Base-by-base conservation (phyloP, 371 early-diverging fungal genomes). In the Mortierella sp. region DNA sequence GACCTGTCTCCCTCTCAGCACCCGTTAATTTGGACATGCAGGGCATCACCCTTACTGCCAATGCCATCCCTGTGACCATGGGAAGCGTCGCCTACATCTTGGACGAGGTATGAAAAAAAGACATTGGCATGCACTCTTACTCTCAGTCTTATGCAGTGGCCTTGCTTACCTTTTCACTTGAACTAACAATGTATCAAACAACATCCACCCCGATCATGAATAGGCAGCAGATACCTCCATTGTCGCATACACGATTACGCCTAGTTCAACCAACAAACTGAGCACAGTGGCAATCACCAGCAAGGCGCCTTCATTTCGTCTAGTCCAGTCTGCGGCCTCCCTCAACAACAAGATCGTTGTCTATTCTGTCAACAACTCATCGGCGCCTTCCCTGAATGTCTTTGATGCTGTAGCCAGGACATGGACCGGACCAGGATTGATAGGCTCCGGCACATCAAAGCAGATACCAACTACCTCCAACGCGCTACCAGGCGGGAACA, bases 91-190 rank as follows among this genome's bases (percentile, higher is more conserved):
- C 41, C 24, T 71, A 64, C 19, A 44, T 71, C 29, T 26, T 71
- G 39, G 72, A 71, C 52, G 45, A 71, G 72, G 72, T 64, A 64
- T n/a, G n/a, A n/a, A n/a, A n/a, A n/a, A n/a, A n/a, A n/a, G n/a
- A n/a, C n/a, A n/a, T n/a, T n/a, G n/a, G n/a, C n/a, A n/a, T n/a
- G n/a, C n/a, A n/a, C n/a, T n/a, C n/a, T n/a, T n/a, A n/a, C n/a
- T n/a, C n/a, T n/a, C n/a, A n/a, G n/a, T n/a, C n/a, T n/a, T n/a
- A n/a, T n/a, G n/a, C n/a, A n/a, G n/a, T n/a, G n/a, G n/a, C n/a
- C n/a, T n/a, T n/a, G n/a, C n/a, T n/a, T n/a, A n/a, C n/a, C n/a
- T n/a, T n/a, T n/a, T n/a, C n/a, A n/a, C n/a, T n/a, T n/a, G n/a
- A n/a, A n/a, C n/a, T n/a, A 6, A 19, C 22, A n/a, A n/a, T n/a